Conservation (phyloP, 148 eudicot genomes). For the Camellia sinensis region DNA sequence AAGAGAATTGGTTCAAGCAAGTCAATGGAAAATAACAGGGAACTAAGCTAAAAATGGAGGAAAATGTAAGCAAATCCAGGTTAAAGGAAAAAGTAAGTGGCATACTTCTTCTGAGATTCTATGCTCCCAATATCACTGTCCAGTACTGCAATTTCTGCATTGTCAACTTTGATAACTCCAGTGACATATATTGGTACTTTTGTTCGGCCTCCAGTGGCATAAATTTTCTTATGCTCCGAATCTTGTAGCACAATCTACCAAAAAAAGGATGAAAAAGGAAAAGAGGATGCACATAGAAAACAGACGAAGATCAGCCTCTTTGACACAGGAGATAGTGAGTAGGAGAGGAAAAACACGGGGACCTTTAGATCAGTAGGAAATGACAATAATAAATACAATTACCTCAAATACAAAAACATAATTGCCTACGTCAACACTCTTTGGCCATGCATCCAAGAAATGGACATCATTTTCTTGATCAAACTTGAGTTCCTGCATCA, state of each 20-base stretch:
- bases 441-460: slow-evolving; percentile 67
- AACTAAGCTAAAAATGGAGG: neutral
- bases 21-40: neutral
- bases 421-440: slow-evolving; percentile 65
- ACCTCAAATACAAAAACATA: slow-evolving; percentile 85
- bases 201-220: slow-evolving; percentile 67
- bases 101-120: slow-evolving; percentile 69
- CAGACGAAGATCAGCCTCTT: slow-evolving; percentile 4
- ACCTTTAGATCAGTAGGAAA: neutral
- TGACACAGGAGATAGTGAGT: neutral
- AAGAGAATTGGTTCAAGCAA: neutral
- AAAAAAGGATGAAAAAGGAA: neutral
- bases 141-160: slow-evolving; percentile 69
- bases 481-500: slow-evolving; percentile 72
- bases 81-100: slow-evolving; percentile 5
- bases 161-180: slow-evolving; percentile 58
- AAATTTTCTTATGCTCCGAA: slow-evolving; percentile 51
- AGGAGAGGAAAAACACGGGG: neutral
- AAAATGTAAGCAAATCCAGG: neutral
- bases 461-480: slow-evolving; percentile 52
- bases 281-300: neutral
- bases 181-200: slow-evolving; percentile 55
- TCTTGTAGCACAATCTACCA: slow-evolving; percentile 72
- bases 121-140: slow-evolving; percentile 68
- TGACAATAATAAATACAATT: neutral